A percentile compares a stretch with the other conserved stretches of the same genome.
Evolutionary conservation across 257 asterid species (phyloP).

Genomic region (Salvia rosmarinus): DNA sequence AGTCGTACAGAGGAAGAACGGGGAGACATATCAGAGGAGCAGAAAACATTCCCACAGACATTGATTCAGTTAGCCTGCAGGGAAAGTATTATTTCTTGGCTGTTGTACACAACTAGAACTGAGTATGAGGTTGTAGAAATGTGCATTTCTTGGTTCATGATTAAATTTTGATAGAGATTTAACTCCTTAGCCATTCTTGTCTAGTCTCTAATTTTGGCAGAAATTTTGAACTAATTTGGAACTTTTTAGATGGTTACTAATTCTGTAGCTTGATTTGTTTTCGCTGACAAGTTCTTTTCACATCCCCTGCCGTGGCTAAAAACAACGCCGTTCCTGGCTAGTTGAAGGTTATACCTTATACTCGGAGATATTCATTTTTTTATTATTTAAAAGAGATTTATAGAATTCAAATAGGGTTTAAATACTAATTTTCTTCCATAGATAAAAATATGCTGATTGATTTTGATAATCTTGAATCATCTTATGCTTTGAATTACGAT

Average conservation of each 20-base stretch:
- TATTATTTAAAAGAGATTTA: too few relatives aligned
- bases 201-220: background rate
- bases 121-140: conserved; percentile 29
- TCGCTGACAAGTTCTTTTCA: too few relatives aligned
- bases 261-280: conserved; percentile 8
- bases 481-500: too few relatives aligned
- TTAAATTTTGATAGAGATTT: conserved; percentile 22
- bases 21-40: conserved; percentile 57
- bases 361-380: too few relatives aligned
- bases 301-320: too few relatives aligned
- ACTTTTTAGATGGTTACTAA: background rate
- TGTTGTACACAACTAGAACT: conserved; percentile 7
- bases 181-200: conserved; percentile 22
- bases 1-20: conserved; percentile 66
- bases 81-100: conserved; percentile 5
- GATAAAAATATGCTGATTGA: too few relatives aligned
- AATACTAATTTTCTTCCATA: too few relatives aligned
- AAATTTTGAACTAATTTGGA: background rate
- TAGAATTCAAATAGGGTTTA: too few relatives aligned
- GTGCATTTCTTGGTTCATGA: conserved; percentile 3
- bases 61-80: conserved; percentile 36
- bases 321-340: too few relatives aligned
- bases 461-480: too few relatives aligned
- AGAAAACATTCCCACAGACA: conserved; percentile 86
- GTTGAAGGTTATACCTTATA: too few relatives aligned